Conservation (phyloP, 2,329 filamentous ascomycete genomes). For the Neopestalotiopsis sp. region DNA sequence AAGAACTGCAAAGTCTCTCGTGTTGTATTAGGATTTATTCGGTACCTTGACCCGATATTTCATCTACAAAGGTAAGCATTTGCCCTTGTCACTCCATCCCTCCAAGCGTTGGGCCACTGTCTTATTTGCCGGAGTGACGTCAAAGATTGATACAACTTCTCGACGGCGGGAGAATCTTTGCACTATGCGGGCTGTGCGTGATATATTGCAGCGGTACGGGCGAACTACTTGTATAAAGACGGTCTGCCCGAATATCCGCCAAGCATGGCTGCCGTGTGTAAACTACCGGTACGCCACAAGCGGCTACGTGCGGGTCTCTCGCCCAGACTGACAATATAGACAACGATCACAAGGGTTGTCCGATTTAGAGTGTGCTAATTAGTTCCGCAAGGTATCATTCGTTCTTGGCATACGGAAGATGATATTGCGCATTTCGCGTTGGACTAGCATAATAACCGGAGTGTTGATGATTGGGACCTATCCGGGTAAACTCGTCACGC, state of each 20-base stretch:
- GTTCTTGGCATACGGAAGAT: conserved; percentile 12
- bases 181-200: background rate
- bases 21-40: background rate
- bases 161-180: background rate
- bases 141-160: background rate
- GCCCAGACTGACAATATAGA: background rate
- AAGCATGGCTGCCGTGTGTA: background rate
- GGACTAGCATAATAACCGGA: conserved; percentile 1
- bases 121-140: background rate
- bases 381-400: background rate
- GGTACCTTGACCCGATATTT: background rate
- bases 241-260: background rate
- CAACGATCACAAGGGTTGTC: background rate
- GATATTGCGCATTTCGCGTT: background rate
- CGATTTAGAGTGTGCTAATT: background rate
- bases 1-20: no score
- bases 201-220: background rate
- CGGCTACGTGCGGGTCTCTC: background rate
- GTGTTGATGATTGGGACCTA: conserved; percentile 15
- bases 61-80: background rate
- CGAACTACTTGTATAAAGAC: background rate
- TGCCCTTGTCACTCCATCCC: background rate
- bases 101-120: background rate
- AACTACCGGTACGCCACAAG: background rate
- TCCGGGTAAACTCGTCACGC: conserved; percentile 10